Evolutionary conservation across 768 basidiomycete genomes (phyloP), one percentile per base, ranked within the genome.

Genomic region (Lactarius akahatsu): DNA sequence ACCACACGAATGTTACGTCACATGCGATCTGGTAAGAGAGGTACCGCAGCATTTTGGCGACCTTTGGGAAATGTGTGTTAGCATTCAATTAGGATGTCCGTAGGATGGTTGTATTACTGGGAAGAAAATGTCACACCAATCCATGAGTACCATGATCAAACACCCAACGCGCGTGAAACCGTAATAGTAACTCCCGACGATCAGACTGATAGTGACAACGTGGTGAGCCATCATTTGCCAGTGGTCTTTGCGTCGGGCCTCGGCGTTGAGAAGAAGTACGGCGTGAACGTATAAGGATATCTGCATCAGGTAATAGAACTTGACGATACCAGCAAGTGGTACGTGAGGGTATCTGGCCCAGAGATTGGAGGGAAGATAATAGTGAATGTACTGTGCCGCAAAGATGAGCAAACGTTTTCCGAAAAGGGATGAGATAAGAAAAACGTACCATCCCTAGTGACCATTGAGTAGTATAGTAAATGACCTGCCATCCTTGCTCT

Each of bases 181-280:
- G 74, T 82, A 85, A 67, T 82, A 82, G 78, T 97, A 98, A 76
- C 92, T 94, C 47, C 80, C 73, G 40, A 81, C 77, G 78, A 98
- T 86, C 68, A 99, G 85, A 58, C 82, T 73, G 67, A 95, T 83
- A 15, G 95, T 96, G 70, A 98, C 90, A 71, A 96, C 74, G 75
- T 99, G 97, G 79, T 99, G 97, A 30, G 88, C 80, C 85, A 98
- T 91, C 96, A 98, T 98, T 77, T 98, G 96, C 72, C 81, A 80
- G 76, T 98, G 94, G 76, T 99, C 97, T 75, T 93, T 94, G 64
- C 97, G 82, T 62, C 87, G 85, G 45, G 88, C 94, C 76, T 99
- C 97, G 32, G 95, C 89, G 76, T 98, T 93, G 76, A 99, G 83
- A 65, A 96, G 88, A 68, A 98, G 80, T 13, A 97, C 82, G 77